Base-by-base conservation (phyloP, 2,329 filamentous ascomycete species). In the Ceratocystis variospora region DNA sequence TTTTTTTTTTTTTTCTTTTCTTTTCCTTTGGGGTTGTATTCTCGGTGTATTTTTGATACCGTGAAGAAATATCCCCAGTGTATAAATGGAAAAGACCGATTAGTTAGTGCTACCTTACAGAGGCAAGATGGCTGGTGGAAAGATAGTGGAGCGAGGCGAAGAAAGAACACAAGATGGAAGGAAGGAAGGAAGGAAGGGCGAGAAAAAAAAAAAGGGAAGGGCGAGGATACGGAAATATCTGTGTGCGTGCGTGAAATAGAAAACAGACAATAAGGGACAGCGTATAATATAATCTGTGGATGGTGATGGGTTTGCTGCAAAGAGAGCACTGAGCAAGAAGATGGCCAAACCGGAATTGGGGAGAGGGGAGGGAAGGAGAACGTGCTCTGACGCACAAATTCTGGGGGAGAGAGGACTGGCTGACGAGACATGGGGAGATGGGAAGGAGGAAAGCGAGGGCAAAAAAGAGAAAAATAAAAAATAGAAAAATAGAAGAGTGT, bases 31-130 rank as follows among this genome's bases (percentile, higher is more conserved):
- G 37, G 37, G 37, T 41, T 15, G 12, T 41, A 5, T 15, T 41
- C 37, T 57, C 28, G 53, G 53, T 57, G 53, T 57, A 57, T 57
- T 57, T 25, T 33, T 57, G 28, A 57, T 57, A 57, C 25, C 53
- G 2, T 57, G 25, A 57, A 57, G 53, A 57, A 57, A 57, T 37
- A 12, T 57, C 28, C 25, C 28, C 22, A 50, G 53, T 17, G 53
- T 7, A 6, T 28, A 57, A 31, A 57, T 31, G 22, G 31, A 57
- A 57, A 31, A 25, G 17, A 28, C 53, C 25, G 28, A 57, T 57
- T n/a, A 57, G 53, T 57, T n/a, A 57, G 53, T 57, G 53, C 31
- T 28, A 57, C 22, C 53, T 10, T 28, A 28, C n/a, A 57, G 53
- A 33, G 53, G 53, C 12, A 57, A 31, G 10, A 55, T 15, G 50